Percentiles rank a stretch among this genome's conserved stretches.
Evolutionary conservation across 192 early-diverging fungal genomes (phyloP).

Genomic region (Pilobolus umbonatus): DNA sequence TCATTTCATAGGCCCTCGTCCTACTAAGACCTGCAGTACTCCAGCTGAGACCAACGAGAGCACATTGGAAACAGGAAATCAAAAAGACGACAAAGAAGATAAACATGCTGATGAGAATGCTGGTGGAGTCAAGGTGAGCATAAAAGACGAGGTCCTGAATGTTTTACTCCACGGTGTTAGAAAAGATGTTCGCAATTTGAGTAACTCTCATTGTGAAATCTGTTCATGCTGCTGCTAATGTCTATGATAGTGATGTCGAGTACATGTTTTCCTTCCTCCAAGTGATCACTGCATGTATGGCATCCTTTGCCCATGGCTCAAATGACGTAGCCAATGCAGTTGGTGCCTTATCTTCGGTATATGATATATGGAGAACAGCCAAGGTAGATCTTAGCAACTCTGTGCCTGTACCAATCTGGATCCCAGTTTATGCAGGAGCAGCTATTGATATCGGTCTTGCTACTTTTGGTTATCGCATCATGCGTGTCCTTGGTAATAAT

Average conservation of each 20-base stretch:
- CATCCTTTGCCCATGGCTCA: constrained; percentile 81
- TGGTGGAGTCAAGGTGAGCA: constrained; percentile 4
- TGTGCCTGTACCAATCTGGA: constrained; percentile 64
- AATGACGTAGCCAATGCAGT: constrained; percentile 92
- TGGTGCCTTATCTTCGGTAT: constrained; percentile 76
- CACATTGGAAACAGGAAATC: constrained; percentile 7
- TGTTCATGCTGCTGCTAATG: constrained; percentile 61
- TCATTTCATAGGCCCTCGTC: constrained; percentile 53
- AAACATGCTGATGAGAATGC: background rate
- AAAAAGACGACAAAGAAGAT: background rate
- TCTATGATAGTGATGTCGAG: constrained; percentile 72
- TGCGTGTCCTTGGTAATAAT: constrained; percentile 78
- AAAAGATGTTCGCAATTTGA: constrained; percentile 51
- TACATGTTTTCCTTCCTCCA: constrained; percentile 81
- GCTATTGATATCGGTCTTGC: constrained; percentile 74
- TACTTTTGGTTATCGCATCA: constrained; percentile 71
- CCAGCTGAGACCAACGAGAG: constrained; percentile 2
- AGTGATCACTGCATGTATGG: constrained; percentile 72
- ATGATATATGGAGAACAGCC: constrained; percentile 58
- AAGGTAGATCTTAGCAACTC: constrained; percentile 46
- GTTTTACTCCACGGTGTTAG: constrained; percentile 36
- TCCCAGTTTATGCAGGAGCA: constrained; percentile 64
- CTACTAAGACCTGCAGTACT: constrained; percentile 15
- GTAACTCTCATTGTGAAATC: constrained; percentile 37
- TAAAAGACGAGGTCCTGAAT: constrained; percentile 9